Evolutionary conservation across 202 grass and related monocot genomes (phyloP), one percentile per base, ranked within the genome.

Genomic region (Elaeis oleifera): DNA sequence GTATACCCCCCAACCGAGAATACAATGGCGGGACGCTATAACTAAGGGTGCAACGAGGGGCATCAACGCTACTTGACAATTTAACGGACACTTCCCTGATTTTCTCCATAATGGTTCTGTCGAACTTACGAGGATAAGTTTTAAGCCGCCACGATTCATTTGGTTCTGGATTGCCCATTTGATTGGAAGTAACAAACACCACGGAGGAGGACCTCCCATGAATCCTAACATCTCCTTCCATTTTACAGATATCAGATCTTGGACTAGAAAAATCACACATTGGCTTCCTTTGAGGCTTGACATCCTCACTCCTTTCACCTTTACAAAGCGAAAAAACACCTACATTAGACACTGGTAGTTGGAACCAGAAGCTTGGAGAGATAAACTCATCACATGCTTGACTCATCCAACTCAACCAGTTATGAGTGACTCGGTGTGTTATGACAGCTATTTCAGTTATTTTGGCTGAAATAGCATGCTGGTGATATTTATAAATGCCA

Each of bases 91-190:
- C 14, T 26, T 25, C 1, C 6, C 16, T 21, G 62, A 65, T 65
- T 22, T 65, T 14, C 48, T 16, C 3, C 62, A 65, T 65, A 1
- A 23, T 7, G 31, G 24, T 3, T 3, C 7, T 16, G 59, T 61
- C 59, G 59, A 61, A 61, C 49, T 65, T 65, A 17, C 62, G 62
- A 19, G 22, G 22, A 20, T 65, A 65, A 14, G 62, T 19, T 6
- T 26, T 51, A 23, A 65, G 23, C 23, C 4, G 44, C 48, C 49
- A 65, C 8, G 44, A 24, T 5, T 26, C 20, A 13, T 44, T 44
- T 18, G 16, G 44, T n/a, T 51, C 17, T 6, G 15, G 19, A 25
- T 50, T 20, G 20, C 20, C 20, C 20, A 20, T 20, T 20, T 20
- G 20, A 20, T 20, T 6, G 14, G 36, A 19, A 39, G 15, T 26